These are phyloP conservation scores for Phytophthora capsici DNA, from an alignment of 352 stramenopile species.

Conservation along the genomic window DNA sequence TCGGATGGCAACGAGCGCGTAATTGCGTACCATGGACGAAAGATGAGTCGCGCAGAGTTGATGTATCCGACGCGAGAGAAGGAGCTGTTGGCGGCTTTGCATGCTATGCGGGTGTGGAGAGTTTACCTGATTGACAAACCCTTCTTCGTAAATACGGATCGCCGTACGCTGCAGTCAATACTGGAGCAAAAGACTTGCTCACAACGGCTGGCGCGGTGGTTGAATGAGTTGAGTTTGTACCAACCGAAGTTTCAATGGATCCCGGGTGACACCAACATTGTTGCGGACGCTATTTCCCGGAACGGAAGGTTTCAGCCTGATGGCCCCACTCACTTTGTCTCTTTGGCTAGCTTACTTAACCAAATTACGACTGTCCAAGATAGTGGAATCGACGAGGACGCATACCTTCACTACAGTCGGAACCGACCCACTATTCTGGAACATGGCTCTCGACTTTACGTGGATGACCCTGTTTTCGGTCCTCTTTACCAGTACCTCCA, in stretches of 20 bases:
- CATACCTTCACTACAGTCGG: too few species aligned
- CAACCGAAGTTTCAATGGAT: constrained; percentile 12
- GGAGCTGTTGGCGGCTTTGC: neutral
- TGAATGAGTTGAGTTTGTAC: constrained; percentile 10
- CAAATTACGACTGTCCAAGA: neutral
- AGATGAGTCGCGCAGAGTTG: neutral
- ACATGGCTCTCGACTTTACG: too few species aligned
- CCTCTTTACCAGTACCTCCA: too few species aligned
- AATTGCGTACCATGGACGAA: neutral
- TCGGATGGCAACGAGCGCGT: neutral
- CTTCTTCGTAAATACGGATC: constrained; percentile 5
- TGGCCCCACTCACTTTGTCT: constrained; percentile 1
- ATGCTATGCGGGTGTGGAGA: constrained; percentile 3
- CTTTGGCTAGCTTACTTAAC: neutral
- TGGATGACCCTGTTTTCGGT: too few species aligned
- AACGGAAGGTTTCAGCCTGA: constrained; percentile 4
- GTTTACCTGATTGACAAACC: constrained; percentile 3
- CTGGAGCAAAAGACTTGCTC: constrained; percentile 1
- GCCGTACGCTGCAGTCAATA: neutral
- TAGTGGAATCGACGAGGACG: neutral
- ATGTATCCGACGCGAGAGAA: constrained; percentile 10
- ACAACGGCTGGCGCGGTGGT: neutral
- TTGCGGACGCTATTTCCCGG: constrained; percentile 4
- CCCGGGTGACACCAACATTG: constrained; percentile 1
- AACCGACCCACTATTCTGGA: too few species aligned